Evolutionary conservation across 176 grass and related monocot species (phyloP), one percentile per base, ranked within the genome.

Genomic region (Oryza glumipatula): DNA sequence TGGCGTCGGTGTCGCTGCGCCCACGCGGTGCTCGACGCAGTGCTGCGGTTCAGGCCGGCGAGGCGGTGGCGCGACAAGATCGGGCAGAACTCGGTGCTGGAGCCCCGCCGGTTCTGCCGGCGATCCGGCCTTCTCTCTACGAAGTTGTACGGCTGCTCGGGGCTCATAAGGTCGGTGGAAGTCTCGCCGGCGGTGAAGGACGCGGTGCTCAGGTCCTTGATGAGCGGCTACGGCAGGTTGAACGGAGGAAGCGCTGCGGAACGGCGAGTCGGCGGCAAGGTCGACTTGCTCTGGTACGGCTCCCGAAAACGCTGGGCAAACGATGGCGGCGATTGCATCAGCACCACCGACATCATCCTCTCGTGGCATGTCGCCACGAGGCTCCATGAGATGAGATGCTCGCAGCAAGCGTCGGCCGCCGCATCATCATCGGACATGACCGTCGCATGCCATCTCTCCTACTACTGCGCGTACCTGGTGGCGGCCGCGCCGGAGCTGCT

Each of bases 371-470:
- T 88, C 61, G 81, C 7, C 23, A 80, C 81, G 2, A 68, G 61
- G 61, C 87, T 88, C 60, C 80, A 80, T 26, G 87, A 88, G 87
- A 80, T 84, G 8, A 88, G 68, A 47, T 58, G 12, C 67, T 35
- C 45, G 30, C 44, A 66, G 12, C 46, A 47, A 15, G 49, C 49
- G 14, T 0, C 41, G 2, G 76, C 43, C 36, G 67, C 15, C 67
- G 22, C 35, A 36, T 36, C 35, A 36, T 36, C 35, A 36, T 36
- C 35, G 4, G 83, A 90, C 70, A 86, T 41, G 78, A 43, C 9
- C 52, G 73, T 35, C 52, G 77, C 79, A 52, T 14, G 65, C 54
- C 51, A 85, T 3, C 72, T 86, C 7, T 90, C 88, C 0, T 9
- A 77, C 66, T 90, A 90, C 72, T 86, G 22, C 22, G 66, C 83